phyloP scores from a whole-genome alignment of 2,329 filamentous ascomycete species.

The Teratosphaeria destructans region DNA sequence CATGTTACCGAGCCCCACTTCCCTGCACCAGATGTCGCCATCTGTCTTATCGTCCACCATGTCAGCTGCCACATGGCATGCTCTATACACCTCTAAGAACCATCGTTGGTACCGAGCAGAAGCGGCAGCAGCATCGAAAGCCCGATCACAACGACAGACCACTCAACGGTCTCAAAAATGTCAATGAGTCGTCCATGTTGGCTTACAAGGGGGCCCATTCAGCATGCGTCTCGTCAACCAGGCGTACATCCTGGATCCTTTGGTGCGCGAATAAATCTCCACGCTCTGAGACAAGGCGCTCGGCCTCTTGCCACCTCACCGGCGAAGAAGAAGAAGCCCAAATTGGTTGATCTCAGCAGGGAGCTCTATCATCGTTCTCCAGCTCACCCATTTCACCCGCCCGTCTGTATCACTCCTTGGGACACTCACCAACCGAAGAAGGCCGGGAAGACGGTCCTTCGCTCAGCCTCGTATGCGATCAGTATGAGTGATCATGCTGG shows the following conservation, averaged over 20 bases:
- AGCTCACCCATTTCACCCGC: constrained; percentile 19
- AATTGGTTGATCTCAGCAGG: constrained; percentile 16
- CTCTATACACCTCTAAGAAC: background rate
- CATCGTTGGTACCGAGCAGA: background rate
- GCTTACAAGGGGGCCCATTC: too few relatives aligned
- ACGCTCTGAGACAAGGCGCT: background rate
- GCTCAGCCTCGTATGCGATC: constrained; percentile 16
- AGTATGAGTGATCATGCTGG: constrained; percentile 20
- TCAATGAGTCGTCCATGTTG: too few relatives aligned
- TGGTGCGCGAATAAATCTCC: background rate
- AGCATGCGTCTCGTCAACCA: background rate
- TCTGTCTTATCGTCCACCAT: background rate
- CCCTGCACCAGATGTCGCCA: background rate
- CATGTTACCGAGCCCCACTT: background rate
- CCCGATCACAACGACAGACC: too few relatives aligned
- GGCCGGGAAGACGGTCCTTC: constrained; percentile 17
- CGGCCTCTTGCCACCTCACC: background rate
- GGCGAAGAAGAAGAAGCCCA: constrained; percentile 8
- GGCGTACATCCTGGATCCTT: background rate
- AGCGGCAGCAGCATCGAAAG: background rate
- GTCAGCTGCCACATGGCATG: background rate
- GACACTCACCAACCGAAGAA: constrained; percentile 20
- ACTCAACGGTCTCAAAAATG: too few relatives aligned
- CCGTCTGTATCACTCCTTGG: constrained; percentile 14
- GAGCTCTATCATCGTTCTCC: constrained; percentile 19